These are phyloP conservation scores for Leavenworthia alabamica DNA, from an alignment of 345 rosid species.

Conservation along the genomic window DNA sequence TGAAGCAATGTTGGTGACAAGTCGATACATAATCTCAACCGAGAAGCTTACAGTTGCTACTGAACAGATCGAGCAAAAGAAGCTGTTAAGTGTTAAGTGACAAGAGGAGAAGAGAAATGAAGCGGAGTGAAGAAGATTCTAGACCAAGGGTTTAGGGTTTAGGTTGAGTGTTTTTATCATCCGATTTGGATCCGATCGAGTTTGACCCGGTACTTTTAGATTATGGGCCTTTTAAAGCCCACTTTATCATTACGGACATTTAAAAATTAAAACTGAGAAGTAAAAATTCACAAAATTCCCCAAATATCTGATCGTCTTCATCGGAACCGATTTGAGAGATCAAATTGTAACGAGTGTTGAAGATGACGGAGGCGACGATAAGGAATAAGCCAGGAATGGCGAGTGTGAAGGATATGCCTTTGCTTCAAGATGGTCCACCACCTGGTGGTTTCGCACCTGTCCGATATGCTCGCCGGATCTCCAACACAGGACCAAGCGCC, in stretches of 20 bases:
- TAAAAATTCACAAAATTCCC: no score
- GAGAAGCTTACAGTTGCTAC: neutral
- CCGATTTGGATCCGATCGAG: conserved; percentile 12
- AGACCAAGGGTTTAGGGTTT: conserved; percentile 35
- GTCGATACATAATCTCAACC: conserved; percentile 24
- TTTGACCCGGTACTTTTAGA: neutral
- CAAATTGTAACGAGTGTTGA: neutral
- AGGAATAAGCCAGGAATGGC: conserved; percentile 99
- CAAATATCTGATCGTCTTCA: neutral
- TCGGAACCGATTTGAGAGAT: conserved; percentile 3
- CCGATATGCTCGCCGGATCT: conserved; percentile 91
- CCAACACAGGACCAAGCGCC: conserved; percentile 91
- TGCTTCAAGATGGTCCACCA: conserved; percentile 96
- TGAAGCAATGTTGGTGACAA: conserved; percentile 29
- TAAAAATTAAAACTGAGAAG: no score
- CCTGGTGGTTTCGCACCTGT: conserved; percentile 95
- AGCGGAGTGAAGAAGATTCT: conserved; percentile 1
- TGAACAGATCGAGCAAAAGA: conserved; percentile 2
- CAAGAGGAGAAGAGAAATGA: neutral
- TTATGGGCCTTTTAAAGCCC: conserved; percentile 27
- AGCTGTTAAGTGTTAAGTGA: conserved; percentile 4
- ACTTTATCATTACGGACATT: neutral
- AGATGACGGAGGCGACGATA: conserved; percentile 93
- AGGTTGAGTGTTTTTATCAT: neutral
- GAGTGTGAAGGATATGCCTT: conserved; percentile 96